Evolutionary conservation across 768 basidiomycete species (phyloP).

Genomic region (Agaricus sinodeliciosus): DNA sequence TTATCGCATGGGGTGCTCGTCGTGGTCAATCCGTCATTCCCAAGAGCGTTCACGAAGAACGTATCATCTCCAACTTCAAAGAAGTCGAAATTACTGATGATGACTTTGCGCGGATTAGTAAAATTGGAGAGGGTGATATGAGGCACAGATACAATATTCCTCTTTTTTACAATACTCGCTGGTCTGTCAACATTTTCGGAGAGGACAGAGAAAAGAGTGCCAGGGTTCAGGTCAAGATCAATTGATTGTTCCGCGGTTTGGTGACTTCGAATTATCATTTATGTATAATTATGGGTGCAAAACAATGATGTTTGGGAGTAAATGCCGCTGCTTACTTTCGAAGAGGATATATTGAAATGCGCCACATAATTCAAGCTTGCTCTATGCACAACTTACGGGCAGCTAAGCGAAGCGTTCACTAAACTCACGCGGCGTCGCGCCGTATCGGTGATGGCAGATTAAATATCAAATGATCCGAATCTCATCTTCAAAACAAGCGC

Average conservation of each 20-base stretch:
- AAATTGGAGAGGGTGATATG: constrained; percentile 40
- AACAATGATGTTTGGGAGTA: no score
- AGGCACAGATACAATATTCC: constrained; percentile 59
- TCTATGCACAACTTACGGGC: no score
- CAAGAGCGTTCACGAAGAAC: constrained; percentile 68
- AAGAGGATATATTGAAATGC: no score
- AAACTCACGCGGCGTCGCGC: no score
- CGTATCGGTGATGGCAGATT: no score
- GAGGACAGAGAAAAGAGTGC: constrained; percentile 49
- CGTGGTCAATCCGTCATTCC: constrained; percentile 82
- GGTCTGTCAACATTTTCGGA: constrained; percentile 70
- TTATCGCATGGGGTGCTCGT: constrained; percentile 73
- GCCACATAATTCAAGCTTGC: no score
- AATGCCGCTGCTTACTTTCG: no score
- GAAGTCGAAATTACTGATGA: constrained; percentile 61
- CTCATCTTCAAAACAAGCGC: no score
- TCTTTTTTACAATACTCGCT: constrained; percentile 41
- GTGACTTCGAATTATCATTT: background rate
- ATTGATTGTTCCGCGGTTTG: background rate
- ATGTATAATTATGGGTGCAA: background rate
- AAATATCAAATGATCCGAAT: no score
- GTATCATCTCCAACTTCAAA: constrained; percentile 73
- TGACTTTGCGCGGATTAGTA: constrained; percentile 55
- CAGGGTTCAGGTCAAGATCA: constrained; percentile 26
- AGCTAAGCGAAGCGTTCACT: no score